Evolutionary conservation across 148 eudicot genomes (phyloP).

Genomic region (Heliamphora exappendiculata): DNA sequence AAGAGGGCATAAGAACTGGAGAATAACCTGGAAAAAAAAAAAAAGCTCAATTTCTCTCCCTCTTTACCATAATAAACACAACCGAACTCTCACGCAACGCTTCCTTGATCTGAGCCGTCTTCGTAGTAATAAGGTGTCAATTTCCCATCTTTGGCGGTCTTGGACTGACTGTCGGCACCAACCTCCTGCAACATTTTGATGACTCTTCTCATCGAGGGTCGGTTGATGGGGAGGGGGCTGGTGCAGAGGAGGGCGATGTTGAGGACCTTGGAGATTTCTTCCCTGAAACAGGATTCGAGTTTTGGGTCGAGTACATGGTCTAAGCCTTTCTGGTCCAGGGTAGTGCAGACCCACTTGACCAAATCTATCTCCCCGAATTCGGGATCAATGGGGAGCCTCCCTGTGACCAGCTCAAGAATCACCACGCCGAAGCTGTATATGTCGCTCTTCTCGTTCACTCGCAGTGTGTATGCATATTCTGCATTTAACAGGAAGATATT

Average conservation of each 20-base stretch:
- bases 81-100: constrained; percentile 41
- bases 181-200: constrained; percentile 77
- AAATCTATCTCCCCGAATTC: constrained; percentile 77
- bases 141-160: constrained; percentile 56
- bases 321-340: constrained; percentile 74
- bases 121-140: constrained; percentile 84
- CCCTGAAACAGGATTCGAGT: constrained; percentile 71
- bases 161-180: constrained; percentile 39
- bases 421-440: constrained; percentile 95
- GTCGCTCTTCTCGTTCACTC: constrained; percentile 85
- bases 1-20: neutral
- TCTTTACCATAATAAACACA: neutral
- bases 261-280: constrained; percentile 65
- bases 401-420: constrained; percentile 76
- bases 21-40: no score
- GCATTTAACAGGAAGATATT: constrained; percentile 11
- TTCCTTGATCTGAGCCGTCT: constrained; percentile 78
- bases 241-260: constrained; percentile 87
- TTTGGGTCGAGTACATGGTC: constrained; percentile 72
- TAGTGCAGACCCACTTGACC: constrained; percentile 95
- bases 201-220: constrained; percentile 89
- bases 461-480: constrained; percentile 89
- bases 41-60: no score
- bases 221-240: constrained; percentile 75
- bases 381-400: constrained; percentile 55